Evolutionary conservation across 2,329 filamentous ascomycete species (phyloP), one percentile per base, ranked within the genome.

Genomic region (Acrocalymma vagum): DNA sequence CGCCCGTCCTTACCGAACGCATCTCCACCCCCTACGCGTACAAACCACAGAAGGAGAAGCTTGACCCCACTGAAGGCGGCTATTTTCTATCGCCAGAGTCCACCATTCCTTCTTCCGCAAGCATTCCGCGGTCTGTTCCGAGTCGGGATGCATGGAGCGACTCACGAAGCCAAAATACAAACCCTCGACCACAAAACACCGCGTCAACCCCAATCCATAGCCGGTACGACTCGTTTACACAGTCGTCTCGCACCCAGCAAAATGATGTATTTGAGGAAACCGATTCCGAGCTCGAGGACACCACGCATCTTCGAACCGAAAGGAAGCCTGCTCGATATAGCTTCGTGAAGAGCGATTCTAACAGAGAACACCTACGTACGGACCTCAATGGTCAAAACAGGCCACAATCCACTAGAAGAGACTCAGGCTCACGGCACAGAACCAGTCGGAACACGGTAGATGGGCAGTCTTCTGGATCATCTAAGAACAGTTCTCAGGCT

Each of bases 21-120:
- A 67, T 69, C 11, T 69, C 73, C 7, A 75, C 73, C 7, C 75
- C 74, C 1, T 78, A 78, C 52, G 65, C 73, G 2, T 76, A 67
- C 47, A 72, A 67, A 33, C 56, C 68, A 5, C 60, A 67, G 23
- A 67, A 58, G 21, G 63, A 61, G 39, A 60, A 40, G 25, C 56
- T 40, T 38, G 58, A 63, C 5, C 59, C 61, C 2, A 68, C 69
- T 26, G 67, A 69, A 24, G 65, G 59, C 17, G 75, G 74, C 20
- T 73, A 66, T 18, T 70, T 74, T 33, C 64, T 78, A 13, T 78
- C 79, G 6, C 77, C 78, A 17, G 77, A 80, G 46, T 56, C 72
- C 5, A 64, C 75, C 26, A 74, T 73, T 18, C 72, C 75, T 5
- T 62, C 64, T 13, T 58, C 52, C 9, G 57, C 56, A 39, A 50